Evolutionary conservation across 805 yeast genomes (phyloP).

Genomic region (Vanderwaltozyma verrucispora): DNA sequence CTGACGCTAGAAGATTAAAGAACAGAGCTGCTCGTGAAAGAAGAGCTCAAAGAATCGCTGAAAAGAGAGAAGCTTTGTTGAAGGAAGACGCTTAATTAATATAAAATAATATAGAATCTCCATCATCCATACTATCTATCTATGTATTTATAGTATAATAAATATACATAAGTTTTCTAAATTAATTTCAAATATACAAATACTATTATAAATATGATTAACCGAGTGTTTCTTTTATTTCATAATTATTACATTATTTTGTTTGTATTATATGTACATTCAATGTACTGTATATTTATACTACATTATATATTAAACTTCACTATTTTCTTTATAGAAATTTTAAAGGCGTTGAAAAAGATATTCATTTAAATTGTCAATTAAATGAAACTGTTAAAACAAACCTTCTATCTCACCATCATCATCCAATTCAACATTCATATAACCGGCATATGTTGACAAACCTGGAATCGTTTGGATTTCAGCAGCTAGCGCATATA

Average conservation of each 20-base stretch:
- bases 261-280: background rate
- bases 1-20: slow-evolving; percentile 98
- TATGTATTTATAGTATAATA: slow-evolving; percentile 1
- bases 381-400: slow-evolving; percentile 37
- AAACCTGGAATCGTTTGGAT: slow-evolving; percentile 96
- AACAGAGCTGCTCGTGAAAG: slow-evolving; percentile 99
- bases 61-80: slow-evolving; percentile 95
- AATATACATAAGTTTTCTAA: background rate
- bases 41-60: slow-evolving; percentile 93
- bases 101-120: background rate
- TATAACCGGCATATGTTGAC: slow-evolving; percentile 92
- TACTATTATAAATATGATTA: background rate
- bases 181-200: slow-evolving; percentile 31
- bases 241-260: no score
- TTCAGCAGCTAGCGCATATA: slow-evolving; percentile 94
- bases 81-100: slow-evolving; percentile 46
- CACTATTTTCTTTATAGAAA: background rate
- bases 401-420: slow-evolving; percentile 92
- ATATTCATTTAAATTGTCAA: background rate
- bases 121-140: slow-evolving; percentile 1
- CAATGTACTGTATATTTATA: background rate
- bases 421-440: slow-evolving; percentile 87
- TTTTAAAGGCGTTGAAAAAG: background rate
- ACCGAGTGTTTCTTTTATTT: no score
- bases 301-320: background rate